Conservation (phyloP, 2,329 filamentous ascomycete genomes). For the Colletotrichum australisinense region DNA sequence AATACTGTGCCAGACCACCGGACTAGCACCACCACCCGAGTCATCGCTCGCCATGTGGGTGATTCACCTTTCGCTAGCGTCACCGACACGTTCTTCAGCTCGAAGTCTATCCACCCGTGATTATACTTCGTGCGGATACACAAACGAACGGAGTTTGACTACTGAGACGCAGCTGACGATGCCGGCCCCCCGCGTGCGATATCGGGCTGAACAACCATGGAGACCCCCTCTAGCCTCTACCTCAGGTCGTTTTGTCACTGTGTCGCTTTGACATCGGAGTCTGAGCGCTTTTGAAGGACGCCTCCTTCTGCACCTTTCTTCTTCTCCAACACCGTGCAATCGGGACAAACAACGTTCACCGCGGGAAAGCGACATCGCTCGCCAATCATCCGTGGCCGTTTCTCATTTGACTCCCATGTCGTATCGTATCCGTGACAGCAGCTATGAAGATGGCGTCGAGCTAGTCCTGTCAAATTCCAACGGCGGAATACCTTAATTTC, state of each 20-base stretch:
- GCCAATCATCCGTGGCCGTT: background rate
- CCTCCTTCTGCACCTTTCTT: background rate
- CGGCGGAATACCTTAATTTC: background rate
- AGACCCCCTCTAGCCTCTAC: background rate
- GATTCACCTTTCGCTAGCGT: background rate
- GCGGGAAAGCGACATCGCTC: background rate
- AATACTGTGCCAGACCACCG: background rate
- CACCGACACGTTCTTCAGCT: background rate
- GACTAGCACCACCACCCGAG: background rate
- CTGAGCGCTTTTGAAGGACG: background rate
- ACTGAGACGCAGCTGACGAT: background rate
- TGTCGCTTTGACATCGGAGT: background rate
- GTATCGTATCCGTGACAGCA: background rate
- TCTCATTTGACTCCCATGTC: background rate
- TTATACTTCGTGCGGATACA: background rate
- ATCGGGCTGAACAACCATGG: background rate
- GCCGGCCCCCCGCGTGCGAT: background rate
- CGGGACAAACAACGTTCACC: background rate
- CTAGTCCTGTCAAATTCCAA: conserved; percentile 10
- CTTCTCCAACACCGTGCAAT: background rate
- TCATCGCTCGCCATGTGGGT: background rate
- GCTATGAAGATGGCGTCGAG: background rate
- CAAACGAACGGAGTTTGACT: background rate
- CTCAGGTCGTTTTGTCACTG: background rate
- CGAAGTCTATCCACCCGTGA: background rate